Evolutionary conservation across 2,329 filamentous ascomycete species (phyloP), one percentile per base, ranked within the genome.

Genomic region (Alternaria viburni): DNA sequence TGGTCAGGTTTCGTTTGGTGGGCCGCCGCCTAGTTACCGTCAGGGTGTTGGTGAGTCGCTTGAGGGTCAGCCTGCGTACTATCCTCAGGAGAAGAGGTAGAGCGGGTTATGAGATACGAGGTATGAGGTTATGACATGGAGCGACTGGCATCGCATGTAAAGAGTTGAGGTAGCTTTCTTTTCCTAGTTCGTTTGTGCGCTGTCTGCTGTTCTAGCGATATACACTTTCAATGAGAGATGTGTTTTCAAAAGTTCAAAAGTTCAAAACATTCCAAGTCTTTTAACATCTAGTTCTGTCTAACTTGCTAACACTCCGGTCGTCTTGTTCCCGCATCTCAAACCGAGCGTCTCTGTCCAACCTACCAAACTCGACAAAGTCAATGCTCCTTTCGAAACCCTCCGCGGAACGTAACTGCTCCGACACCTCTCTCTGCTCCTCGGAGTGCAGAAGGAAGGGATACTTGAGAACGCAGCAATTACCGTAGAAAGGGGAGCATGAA

Each of bases 11-110:
- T 74, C 76, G 4, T 81, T 79, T 59, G 79, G 79, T 5, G 72
- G 71, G 6, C 72, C 74, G 15, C 77, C 79, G 32, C 77, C 78
- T 6, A 75, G 67, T 47, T 80, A 80, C 59, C 67, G 66, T 12
- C 71, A 74, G 13, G 77, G 78, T 28, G 66, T 80, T 12, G 79
- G 79, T 8, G 78, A 81, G 70, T 72, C 75, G n/a, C 66, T 80
- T 2, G 70, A 77, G 21, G 77, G 77, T 0, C 75, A 79, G 59
- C 67, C 77, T 4, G 74, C 74, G 7, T 78, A 78, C 52, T 79
- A 78, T 41, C 70, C 75, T 1, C 68, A 69, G 9, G 75, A 79
- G 63, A 80, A 80, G 71, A 68, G 73, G 65, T 77, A 59, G 68
- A 19, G 32, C 1, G 6, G 23, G 56, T 70, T 17, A 74, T 36